These are phyloP conservation scores for Hygrophorus russula DNA, from an alignment of 768 basidiomycete genomes.

Conservation along the genomic window DNA sequence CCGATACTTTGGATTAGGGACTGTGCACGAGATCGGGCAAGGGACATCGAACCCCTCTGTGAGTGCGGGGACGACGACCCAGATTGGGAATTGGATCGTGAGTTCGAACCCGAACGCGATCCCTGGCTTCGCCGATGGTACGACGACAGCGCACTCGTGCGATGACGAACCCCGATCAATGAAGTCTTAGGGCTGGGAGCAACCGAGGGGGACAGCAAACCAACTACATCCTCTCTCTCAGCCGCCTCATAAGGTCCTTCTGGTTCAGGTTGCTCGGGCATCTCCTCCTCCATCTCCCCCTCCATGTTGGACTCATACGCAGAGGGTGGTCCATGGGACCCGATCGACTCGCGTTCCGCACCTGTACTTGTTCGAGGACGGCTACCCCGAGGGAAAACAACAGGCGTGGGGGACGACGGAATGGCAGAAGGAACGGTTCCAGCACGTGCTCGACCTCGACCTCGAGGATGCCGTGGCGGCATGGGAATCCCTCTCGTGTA, in stretches of 20 bases:
- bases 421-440: conserved; percentile 20
- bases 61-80: conserved; percentile 24
- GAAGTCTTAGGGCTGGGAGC: conserved; percentile 41
- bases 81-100: conserved; percentile 21
- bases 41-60: conserved; percentile 33
- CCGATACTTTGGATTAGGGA: conserved; percentile 56
- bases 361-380: conserved; percentile 17
- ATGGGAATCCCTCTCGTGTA: conserved; percentile 24
- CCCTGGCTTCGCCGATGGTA: conserved; percentile 21
- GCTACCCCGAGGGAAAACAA: conserved; percentile 8
- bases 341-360: conserved; percentile 16
- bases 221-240: conserved; percentile 54
- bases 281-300: conserved; percentile 19
- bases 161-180: conserved; percentile 27
- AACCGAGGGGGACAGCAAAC: conserved; percentile 32
- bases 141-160: conserved; percentile 23
- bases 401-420: conserved; percentile 14
- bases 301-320: conserved; percentile 17
- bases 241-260: conserved; percentile 47
- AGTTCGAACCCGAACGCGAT: conserved; percentile 20
- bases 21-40: conserved; percentile 53
- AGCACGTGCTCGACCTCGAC: conserved; percentile 17
- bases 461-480: conserved; percentile 29
- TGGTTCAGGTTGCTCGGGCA: conserved; percentile 32
- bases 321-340: conserved; percentile 9